Percentiles rank a stretch among this genome's conserved stretches.
These are phyloP conservation scores for Parachaetomium inaequale DNA, from an alignment of 495 filamentous ascomycete genomes.

Conservation along the genomic window DNA sequence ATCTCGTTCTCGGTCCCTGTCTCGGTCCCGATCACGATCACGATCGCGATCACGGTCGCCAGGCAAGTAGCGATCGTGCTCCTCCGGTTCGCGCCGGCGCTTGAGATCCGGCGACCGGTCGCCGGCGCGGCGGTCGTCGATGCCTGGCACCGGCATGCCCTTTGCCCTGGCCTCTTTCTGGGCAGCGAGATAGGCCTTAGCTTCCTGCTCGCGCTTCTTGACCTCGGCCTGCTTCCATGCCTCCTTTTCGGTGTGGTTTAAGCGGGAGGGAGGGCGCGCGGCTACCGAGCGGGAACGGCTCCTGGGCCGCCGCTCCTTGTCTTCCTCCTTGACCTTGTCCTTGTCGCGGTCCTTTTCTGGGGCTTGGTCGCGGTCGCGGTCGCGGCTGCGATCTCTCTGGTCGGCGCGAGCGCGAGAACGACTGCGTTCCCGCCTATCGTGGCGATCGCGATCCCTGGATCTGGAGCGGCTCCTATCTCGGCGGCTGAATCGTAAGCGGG, in stretches of 20 bases:
- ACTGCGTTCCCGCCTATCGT: conserved; percentile 1
- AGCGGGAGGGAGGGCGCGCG: conserved; percentile 29
- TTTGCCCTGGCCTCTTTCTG: conserved; percentile 51
- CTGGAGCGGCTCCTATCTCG: conserved; percentile 18
- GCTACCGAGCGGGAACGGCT: conserved; percentile 40
- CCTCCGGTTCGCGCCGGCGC: conserved; percentile 40
- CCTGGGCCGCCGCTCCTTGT: conserved; percentile 29
- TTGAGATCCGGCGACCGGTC: conserved; percentile 47
- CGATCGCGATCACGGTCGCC: conserved; percentile 31
- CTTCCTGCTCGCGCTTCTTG: conserved; percentile 55
- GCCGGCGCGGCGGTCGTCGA: conserved; percentile 42
- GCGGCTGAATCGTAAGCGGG: conserved; percentile 19
- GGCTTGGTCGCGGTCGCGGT: conserved; percentile 29
- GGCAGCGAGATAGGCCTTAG: conserved; percentile 54
- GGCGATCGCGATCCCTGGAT: conserved; percentile 1
- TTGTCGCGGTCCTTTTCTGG: conserved; percentile 25
- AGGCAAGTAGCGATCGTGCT: conserved; percentile 46
- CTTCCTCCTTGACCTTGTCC: conserved; percentile 19
- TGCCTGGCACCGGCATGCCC: conserved; percentile 46
- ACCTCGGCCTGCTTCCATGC: conserved; percentile 53
- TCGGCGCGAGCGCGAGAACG: conserved; percentile 20
- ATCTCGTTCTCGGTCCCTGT: conserved; percentile 29
- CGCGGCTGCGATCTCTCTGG: conserved; percentile 33
- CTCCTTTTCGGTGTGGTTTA: conserved; percentile 36
- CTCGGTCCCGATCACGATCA: conserved; percentile 37